Evolutionary conservation across 208 protist genomes (phyloP).

Genomic region (Herpetomonas tarakana): DNA sequence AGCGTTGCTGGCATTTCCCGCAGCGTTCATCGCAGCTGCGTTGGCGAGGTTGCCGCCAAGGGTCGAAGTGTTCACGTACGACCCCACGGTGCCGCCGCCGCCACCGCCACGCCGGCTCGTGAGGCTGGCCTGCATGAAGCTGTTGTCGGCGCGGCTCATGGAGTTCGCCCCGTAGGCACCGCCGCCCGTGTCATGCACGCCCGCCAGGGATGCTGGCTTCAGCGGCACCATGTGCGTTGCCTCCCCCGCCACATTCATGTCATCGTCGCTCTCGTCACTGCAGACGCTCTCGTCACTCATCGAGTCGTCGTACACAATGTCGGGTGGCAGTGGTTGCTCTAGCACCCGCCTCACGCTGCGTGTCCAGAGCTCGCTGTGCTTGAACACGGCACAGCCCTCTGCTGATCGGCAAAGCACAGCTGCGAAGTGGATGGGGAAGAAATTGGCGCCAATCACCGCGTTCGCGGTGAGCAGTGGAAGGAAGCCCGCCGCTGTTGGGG

Average conservation of each 20-base stretch:
- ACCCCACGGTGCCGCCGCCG: neutral
- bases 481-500: conserved; percentile 17
- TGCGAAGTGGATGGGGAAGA: conserved; percentile 84
- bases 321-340: conserved; percentile 68
- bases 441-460: conserved; percentile 28
- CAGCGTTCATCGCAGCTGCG: too few relatives aligned
- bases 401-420: conserved; percentile 64
- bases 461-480: conserved; percentile 34
- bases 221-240: conserved; percentile 23
- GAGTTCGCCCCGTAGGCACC: too few relatives aligned
- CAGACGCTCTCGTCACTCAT: conserved; percentile 29
- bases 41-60: conserved; percentile 14
- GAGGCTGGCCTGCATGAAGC: neutral
- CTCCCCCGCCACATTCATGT: conserved; percentile 26
- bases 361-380: conserved; percentile 79
- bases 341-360: conserved; percentile 64
- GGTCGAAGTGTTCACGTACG: conserved; percentile 11
- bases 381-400: conserved; percentile 80
- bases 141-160: conserved; percentile 16
- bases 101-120: neutral
- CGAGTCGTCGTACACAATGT: conserved; percentile 60
- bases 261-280: conserved; percentile 44
- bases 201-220: conserved; percentile 14
- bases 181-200: too few relatives aligned
- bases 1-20: too few relatives aligned